Evolutionary conservation across 306 rosid species (phyloP), one percentile per base, ranked within the genome.

Genomic region (Malus domestica): DNA sequence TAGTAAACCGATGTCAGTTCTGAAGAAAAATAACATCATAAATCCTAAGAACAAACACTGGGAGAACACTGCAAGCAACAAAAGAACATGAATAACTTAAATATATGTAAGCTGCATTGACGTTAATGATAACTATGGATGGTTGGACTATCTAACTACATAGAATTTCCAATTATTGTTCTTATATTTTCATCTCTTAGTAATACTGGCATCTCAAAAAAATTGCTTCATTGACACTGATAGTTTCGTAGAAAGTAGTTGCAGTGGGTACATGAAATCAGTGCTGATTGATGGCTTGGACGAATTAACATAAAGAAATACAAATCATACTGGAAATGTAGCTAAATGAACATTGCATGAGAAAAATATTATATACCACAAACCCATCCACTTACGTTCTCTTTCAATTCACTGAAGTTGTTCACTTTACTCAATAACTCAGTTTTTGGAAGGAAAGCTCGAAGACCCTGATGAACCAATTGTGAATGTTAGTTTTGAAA

Each of bases 361-460:
- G 20, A 27, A 60, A 15, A 6, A 61, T 35, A 35, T 35, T 35
- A 35, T 33, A 59, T 42, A 20, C 77, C 4, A 3, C 44, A 77
- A 75, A 10, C 25, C 7, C 45, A 38, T 19, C 30, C 68, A 85
- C 96, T 85, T 74, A 90, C 99, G 61, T 90, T 79, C 86, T 89
- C 97, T 78, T 89, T 95, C 82, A 92, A 84, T 59, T 95, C 97
- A 15, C 97, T 82, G 82, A 92, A 87, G 86, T 79, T 89, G 80
- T 89, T 87, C 73, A 83, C 90, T 89, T 86, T 85, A 65, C 81
- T 32, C 33, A 32, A 4, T 76, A 95, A 90, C 83, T 92, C 99
- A 22, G 89, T 84, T 84, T 92, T 95, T 44, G 99, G 96, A 78
- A 95, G 81, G 77, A 95, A 95, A 80, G 96, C 97, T 30, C 99